These are phyloP conservation scores for Fragilaria crotonensis DNA, from an alignment of 108 stramenopile species.

Conservation along the genomic window DNA sequence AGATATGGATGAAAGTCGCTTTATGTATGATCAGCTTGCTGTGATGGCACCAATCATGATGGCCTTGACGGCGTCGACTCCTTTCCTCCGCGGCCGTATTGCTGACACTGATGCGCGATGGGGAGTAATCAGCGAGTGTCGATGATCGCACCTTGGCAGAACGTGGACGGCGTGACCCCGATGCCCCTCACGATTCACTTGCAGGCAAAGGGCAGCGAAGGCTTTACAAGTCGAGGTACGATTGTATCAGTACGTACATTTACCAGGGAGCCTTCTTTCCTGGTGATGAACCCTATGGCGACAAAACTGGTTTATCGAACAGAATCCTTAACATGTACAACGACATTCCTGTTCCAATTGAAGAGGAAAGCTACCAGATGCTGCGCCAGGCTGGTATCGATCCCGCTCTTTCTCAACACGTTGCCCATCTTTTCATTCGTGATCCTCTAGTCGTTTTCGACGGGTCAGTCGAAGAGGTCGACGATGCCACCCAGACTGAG, in stretches of 20 bases:
- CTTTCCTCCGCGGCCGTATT: slow-evolving; percentile 86
- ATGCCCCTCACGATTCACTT: slow-evolving; percentile 50
- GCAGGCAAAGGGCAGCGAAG: slow-evolving; percentile 65
- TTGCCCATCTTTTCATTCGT: slow-evolving; percentile 93
- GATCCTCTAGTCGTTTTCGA: slow-evolving; percentile 98
- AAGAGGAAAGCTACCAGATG: slow-evolving; percentile 67
- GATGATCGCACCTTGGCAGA: slow-evolving; percentile 94
- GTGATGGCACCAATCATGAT: slow-evolving; percentile 97
- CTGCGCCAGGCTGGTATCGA: slow-evolving; percentile 86
- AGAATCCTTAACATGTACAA: slow-evolving; percentile 90
- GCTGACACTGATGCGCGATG: slow-evolving; percentile 96
- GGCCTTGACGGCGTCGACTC: slow-evolving; percentile 96
- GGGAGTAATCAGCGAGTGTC: slow-evolving; percentile 92
- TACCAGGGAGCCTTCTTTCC: slow-evolving; percentile 54
- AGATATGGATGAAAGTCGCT: slow-evolving; percentile 93
- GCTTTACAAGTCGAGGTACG: slow-evolving; percentile 93
- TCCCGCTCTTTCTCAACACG: slow-evolving; percentile 88
- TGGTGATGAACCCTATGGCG: slow-evolving; percentile 18
- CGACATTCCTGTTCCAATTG: slow-evolving; percentile 82
- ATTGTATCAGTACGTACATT: slow-evolving; percentile 90
- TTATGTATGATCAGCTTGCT: slow-evolving; percentile 97
- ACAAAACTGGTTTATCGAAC: slow-evolving; percentile 27
- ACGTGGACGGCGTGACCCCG: slow-evolving; percentile 64
- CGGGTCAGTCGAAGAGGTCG: slow-evolving; percentile 89
- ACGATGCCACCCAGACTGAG: slow-evolving; percentile 89